A percentile compares a stretch with the other conserved stretches of the same genome.
Conservation (phyloP, 768 basidiomycete species). For the Tulasnella sp. region DNA sequence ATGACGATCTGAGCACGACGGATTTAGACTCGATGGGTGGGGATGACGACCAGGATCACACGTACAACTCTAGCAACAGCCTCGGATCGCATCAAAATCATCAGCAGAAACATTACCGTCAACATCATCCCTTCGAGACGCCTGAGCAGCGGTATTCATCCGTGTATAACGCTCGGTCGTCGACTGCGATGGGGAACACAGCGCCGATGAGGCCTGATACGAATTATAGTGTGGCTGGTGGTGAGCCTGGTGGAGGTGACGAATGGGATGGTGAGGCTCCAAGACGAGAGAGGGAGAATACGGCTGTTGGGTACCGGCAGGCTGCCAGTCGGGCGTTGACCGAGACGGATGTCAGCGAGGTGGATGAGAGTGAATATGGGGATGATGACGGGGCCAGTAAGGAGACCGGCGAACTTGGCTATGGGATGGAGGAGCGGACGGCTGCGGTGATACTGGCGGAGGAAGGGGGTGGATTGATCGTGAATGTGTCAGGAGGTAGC, state of each 20-base stretch:
- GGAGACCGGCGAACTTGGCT: too few relatives aligned
- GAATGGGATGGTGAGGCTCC: background rate
- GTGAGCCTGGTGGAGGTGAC: background rate
- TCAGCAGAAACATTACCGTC: background rate
- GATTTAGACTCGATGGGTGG: background rate
- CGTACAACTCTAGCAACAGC: conserved; percentile 5
- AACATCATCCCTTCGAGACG: background rate
- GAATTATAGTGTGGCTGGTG: too few relatives aligned
- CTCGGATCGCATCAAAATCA: background rate
- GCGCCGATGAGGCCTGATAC: too few relatives aligned
- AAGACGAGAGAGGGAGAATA: background rate
- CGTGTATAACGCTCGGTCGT: too few relatives aligned
- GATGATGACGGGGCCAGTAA: conserved; percentile 34
- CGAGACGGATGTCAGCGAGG: conserved; percentile 10
- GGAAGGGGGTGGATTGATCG: conserved; percentile 74
- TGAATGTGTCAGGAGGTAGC: conserved; percentile 51
- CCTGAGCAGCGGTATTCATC: too few relatives aligned
- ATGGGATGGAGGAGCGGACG: conserved; percentile 40
- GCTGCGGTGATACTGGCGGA: conserved; percentile 70
- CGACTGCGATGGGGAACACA: too few relatives aligned
- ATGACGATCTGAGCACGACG: background rate
- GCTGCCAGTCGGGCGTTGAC: background rate
- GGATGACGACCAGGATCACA: conserved; percentile 9
- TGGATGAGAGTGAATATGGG: background rate
- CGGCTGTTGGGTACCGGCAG: too few relatives aligned